phyloP scores from a whole-genome alignment of 352 stramenopile species.

The Phytophthora tubulina region DNA sequence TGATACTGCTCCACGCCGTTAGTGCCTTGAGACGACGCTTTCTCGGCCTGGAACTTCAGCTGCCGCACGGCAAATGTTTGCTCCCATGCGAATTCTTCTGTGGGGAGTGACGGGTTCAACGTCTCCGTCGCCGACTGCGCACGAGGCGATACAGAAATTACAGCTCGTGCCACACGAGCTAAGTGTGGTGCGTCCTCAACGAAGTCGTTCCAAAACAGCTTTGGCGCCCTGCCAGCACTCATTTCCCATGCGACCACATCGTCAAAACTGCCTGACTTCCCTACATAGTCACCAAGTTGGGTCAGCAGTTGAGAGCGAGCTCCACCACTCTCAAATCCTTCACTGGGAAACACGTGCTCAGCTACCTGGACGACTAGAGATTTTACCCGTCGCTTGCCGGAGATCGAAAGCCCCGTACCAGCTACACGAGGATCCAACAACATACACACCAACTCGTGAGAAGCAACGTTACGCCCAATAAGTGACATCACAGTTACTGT shows the following conservation, averaged over 20 bases:
- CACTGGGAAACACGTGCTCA: conserved; percentile 33
- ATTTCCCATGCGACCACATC: conserved; percentile 64
- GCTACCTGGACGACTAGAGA: conserved; percentile 54
- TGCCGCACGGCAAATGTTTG: conserved; percentile 39
- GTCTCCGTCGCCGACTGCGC: conserved; percentile 26
- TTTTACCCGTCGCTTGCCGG: conserved; percentile 55
- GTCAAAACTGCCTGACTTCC: conserved; percentile 48
- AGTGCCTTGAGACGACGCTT: background rate
- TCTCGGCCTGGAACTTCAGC: conserved; percentile 41
- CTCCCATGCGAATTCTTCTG: conserved; percentile 30
- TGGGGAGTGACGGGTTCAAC: background rate
- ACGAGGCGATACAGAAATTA: conserved; percentile 40
- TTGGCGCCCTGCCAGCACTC: conserved; percentile 44
- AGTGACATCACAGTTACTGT: conserved; percentile 13
- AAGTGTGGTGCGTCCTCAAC: conserved; percentile 54
- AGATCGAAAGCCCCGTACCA: conserved; percentile 50
- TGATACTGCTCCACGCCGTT: conserved; percentile 17
- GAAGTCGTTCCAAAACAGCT: conserved; percentile 64
- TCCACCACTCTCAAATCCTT: conserved; percentile 23
- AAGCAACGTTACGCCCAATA: conserved; percentile 31
- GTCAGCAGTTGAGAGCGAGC: conserved; percentile 40
- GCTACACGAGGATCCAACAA: conserved; percentile 59
- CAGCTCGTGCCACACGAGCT: conserved; percentile 41
- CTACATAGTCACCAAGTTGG: conserved; percentile 51
- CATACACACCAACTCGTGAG: conserved; percentile 56